Evolutionary conservation across 768 basidiomycete genomes (phyloP), one percentile per base, ranked within the genome.

Genomic region (Mrakia blollopis): DNA sequence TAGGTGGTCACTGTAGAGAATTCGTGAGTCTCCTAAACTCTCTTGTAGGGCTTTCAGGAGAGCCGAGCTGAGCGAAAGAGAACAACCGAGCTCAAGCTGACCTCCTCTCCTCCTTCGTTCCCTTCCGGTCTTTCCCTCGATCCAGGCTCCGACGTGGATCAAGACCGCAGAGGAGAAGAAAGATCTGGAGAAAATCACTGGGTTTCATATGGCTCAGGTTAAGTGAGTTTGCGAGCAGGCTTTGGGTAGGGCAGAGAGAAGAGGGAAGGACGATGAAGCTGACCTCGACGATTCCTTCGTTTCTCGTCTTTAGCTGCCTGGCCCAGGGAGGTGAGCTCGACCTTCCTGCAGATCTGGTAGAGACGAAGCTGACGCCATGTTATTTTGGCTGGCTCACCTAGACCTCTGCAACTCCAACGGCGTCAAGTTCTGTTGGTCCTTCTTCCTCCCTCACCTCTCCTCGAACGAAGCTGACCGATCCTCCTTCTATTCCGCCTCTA

Each of bases 381-480:
- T 30, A 61, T 4, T 30, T 52, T 73, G 60, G 16, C 25, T 13
- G 5, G 13, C 11, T 1, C 80, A n/a, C n/a, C n/a, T n/a, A 96
- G 94, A 97, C 82, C 85, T 97, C 7, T 96, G 94, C 84, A 84
- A 86, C 67, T 85, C 86, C n/a, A 89, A 94, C 74, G 85, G 85
- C 23, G 84, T 97, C 78, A 84, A 84, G 11, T 89, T 88, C 72
- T 96, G 84, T 84, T 35, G 77, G 83, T 54, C 21, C 28, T 23
- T 35, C 52, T 35, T 6, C 30, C n/a, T 60, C 72, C 3, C 44
- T 11, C 18, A 4, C 3, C 60, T 8, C 72, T 32, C 50, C 7
- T 60, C 21, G 11, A 18, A 35, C 50, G 16, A 14, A 50, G 23
- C 72, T 72, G 72, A 72, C 30, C 32, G 23, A 4, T 25, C 32